Conservation (phyloP, 805 yeast species). For the Vanderwaltozyma verrucispora region DNA sequence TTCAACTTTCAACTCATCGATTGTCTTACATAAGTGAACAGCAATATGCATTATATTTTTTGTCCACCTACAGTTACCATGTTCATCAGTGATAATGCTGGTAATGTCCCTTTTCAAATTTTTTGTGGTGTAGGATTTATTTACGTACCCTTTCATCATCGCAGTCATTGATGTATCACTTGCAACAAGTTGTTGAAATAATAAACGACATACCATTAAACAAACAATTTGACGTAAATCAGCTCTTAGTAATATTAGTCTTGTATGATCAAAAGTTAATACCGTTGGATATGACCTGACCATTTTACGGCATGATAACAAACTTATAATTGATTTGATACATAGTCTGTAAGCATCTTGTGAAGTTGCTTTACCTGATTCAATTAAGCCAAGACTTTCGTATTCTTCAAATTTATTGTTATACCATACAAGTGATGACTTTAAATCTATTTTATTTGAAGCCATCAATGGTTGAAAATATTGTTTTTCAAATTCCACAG, state of each 20-base stretch:
- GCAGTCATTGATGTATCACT: conserved; percentile 23
- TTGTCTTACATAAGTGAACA: conserved; percentile 35
- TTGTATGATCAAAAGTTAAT: conserved; percentile 72
- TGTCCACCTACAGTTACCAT: conserved; percentile 87
- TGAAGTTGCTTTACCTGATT: conserved; percentile 4
- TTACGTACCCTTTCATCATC: conserved; percentile 28
- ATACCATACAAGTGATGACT: conserved; percentile 61
- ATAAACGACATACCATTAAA: conserved; percentile 57
- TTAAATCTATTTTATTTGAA: conserved; percentile 47
- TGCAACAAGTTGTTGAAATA: conserved; percentile 58
- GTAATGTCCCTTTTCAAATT: conserved; percentile 59
- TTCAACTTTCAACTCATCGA: conserved; percentile 23
- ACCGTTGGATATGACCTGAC: conserved; percentile 75
- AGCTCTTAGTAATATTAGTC: conserved; percentile 68
- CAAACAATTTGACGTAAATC: conserved; percentile 81
- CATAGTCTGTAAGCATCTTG: conserved; percentile 32
- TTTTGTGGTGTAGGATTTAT: conserved; percentile 31
- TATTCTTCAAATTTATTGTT: conserved; percentile 25
- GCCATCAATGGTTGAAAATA: conserved; percentile 43
- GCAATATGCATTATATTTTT: conserved; percentile 65
- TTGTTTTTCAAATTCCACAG: conserved; percentile 81
- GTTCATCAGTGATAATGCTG: conserved; percentile 74
- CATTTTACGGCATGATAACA: conserved; percentile 72
- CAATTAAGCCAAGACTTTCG: conserved; percentile 11
- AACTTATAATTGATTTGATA: conserved; percentile 45